Base-by-base conservation (phyloP, 1,284 basidiomycete species). In the Trichosporon sp. region DNA sequence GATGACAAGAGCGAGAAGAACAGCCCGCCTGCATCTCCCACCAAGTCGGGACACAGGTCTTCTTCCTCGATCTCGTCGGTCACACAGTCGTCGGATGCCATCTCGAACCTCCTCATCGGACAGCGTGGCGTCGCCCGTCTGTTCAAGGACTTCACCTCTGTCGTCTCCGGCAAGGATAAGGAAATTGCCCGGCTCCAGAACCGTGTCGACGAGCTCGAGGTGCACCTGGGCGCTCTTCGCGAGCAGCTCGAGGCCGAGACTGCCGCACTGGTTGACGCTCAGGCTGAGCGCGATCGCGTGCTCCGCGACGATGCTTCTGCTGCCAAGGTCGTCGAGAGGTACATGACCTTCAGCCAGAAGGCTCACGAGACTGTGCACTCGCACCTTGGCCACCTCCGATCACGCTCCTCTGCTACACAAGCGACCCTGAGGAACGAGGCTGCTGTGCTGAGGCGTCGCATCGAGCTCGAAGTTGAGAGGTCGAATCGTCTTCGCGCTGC, bases 291-390 rank as follows among this genome's bases (percentile, higher is more conserved):
- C n/a, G 85, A 89, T 62, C 83, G 66, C 19, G 66, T 82, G 66
- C 80, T 83, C 65, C 78, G 86, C n/a, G 89, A 92, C 65, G 90
- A 93, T 67, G 85, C 83, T 13, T 86, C 87, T 1, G 90, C 91
- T 1, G 87, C 89, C 11, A 89, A 88, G 73, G 91, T 93, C 83
- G 91, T 93, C 31, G 88, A 91, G 61, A 85, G 90, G 56, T 94
- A 94, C 77, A 94, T 93, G 91, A 89, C 88, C 71, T 94, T 93
- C 78, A 91, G 91, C 1, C 91, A 94, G 76, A 84, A 86, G 19
- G 87, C 89, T 8, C 89, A 88, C 13, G 84, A 89, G 61, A 80
- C 85, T 1, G 84, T 92, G 1, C 89, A 91, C 72, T 76, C 81
- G 4, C 85, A 89, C 25, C 83, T 92, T 52, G 82, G 83, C 9